Percentiles rank a stretch among this genome's conserved stretches.
Evolutionary conservation across 345 rosid species (phyloP).

Genomic region (Murraya koenigii): DNA sequence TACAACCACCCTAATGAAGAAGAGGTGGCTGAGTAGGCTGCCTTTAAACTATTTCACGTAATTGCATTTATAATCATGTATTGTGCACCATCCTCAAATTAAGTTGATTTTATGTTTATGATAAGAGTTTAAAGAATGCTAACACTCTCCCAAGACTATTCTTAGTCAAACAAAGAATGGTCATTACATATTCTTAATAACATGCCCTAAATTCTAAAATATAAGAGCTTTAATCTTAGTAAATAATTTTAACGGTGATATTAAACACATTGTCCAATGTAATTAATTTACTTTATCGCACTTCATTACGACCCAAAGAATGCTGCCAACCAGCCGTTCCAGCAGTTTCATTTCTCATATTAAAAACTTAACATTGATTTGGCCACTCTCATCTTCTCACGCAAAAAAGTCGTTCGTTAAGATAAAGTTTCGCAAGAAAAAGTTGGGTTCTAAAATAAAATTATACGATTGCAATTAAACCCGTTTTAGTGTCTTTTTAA

Average conservation of each 20-base stretch:
- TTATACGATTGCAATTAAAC: no score
- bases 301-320: not conserved
- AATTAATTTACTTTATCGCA: constrained; percentile 4
- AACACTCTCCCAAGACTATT: not conserved
- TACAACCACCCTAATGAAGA: not conserved
- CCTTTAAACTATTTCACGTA: not conserved
- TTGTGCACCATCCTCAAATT: no score
- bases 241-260: not conserved
- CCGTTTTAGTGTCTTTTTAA: no score
- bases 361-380: not conserved
- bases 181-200: not conserved
- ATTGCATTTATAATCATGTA: not conserved
- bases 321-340: not conserved
- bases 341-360: not conserved
- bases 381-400: not conserved
- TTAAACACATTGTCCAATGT: not conserved
- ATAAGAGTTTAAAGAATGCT: not conserved
- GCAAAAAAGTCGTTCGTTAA: not conserved
- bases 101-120: not conserved
- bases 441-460: not conserved
- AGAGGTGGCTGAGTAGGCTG: not conserved
- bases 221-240: not conserved
- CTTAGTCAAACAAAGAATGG: not conserved
- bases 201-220: not conserved
- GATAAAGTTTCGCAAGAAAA: not conserved